Percentiles rank a stretch among this genome's conserved stretches.
These are phyloP conservation scores for Epichloe scottii DNA, from an alignment of 2,329 filamentous ascomycete species.

Conservation along the genomic window DNA sequence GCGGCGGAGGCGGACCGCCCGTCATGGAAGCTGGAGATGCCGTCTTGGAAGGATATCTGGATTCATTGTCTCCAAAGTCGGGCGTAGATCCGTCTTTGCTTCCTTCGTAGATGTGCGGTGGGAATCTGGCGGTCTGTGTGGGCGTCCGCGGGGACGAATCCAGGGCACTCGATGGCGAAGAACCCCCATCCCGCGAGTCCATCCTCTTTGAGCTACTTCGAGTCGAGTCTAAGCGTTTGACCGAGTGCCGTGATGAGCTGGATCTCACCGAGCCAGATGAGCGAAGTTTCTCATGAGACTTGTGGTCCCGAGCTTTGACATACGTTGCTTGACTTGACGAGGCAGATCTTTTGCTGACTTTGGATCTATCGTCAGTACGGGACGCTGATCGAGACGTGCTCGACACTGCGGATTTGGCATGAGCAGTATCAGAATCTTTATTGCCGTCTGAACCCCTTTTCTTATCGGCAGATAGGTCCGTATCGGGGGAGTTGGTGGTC, in stretches of 20 bases:
- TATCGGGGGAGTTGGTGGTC: conserved; percentile 55
- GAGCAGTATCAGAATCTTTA: conserved; percentile 11
- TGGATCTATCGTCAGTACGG: conserved; percentile 36
- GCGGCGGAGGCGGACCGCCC: conserved; percentile 25
- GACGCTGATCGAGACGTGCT: conserved; percentile 31
- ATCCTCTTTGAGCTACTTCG: conserved; percentile 21
- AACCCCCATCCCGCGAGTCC: conserved; percentile 29
- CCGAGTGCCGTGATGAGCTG: conserved; percentile 21
- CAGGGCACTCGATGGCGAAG: conserved; percentile 34
- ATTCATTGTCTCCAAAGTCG: conserved; percentile 22
- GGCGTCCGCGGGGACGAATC: conserved; percentile 51
- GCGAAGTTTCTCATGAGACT: conserved; percentile 23
- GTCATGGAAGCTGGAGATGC: conserved; percentile 24
- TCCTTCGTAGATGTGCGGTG: conserved; percentile 29
- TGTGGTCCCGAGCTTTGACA: conserved; percentile 26
- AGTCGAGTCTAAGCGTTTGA: conserved; percentile 27
- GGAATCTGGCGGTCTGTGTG: conserved; percentile 40
- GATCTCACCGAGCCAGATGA: conserved; percentile 23
- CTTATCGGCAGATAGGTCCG: conserved; percentile 40
- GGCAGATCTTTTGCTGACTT: conserved; percentile 40
- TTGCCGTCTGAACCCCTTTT: conserved; percentile 24
- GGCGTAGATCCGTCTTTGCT: conserved; percentile 23
- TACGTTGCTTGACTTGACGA: conserved; percentile 47
- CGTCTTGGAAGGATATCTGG: conserved; percentile 22
- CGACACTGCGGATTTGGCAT: conserved; percentile 33